Conservation (phyloP, 306 rosid species). For the Cyclanthera cordifolia region DNA sequence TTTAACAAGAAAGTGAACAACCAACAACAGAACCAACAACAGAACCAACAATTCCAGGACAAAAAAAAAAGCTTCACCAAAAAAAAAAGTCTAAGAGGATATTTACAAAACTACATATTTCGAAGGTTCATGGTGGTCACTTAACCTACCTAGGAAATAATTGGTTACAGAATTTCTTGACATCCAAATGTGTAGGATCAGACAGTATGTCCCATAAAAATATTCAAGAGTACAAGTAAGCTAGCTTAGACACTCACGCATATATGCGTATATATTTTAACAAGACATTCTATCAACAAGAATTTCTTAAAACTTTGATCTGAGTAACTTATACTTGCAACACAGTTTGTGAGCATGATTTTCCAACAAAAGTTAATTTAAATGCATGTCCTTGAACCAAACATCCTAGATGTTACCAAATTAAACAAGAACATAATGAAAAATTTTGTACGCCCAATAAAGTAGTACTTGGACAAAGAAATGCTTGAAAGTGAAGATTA, state of each 20-base stretch:
- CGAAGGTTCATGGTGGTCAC: no score
- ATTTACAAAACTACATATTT: not conserved
- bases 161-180: no score
- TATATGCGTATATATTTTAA: no score
- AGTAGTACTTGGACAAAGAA: not conserved
- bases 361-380: not conserved
- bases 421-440: conserved; percentile 1
- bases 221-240: no score
- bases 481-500: not conserved
- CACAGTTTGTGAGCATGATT: not conserved
- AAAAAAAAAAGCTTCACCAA: not conserved
- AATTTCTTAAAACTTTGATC: not conserved
- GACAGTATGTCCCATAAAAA: no score
- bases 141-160: no score
- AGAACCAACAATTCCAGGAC: not conserved
- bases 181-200: no score
- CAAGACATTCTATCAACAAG: not conserved
- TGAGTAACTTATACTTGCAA: not conserved
- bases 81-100: not conserved
- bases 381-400: not conserved
- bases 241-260: no score
- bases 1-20: not conserved
- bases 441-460: not conserved
- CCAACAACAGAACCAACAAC: not conserved
- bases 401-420: not conserved